A percentile compares a stretch with the other conserved stretches of the same genome.
phyloP scores from a whole-genome alignment of 164 flowering plant genomes.

The Tetracentron sinense region DNA sequence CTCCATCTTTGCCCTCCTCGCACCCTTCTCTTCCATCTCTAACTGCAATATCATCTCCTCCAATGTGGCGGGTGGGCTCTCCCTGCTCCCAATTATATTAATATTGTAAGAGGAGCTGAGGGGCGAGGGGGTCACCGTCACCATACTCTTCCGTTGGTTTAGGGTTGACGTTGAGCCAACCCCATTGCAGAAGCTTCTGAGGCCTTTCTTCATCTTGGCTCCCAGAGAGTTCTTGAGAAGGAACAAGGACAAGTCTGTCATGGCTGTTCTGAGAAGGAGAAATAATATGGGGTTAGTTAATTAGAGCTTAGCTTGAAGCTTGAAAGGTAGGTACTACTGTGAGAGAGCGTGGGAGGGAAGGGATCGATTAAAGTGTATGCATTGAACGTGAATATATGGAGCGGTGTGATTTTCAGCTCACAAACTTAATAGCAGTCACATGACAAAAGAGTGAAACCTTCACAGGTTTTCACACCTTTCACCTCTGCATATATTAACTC shows the following conservation, averaged over 20 bases:
- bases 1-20: constrained; percentile 33
- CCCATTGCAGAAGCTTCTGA: constrained; percentile 56
- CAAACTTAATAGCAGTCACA: constrained; percentile 1
- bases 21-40: constrained; percentile 65
- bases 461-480: not conserved
- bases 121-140: constrained; percentile 6
- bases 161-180: constrained; percentile 75
- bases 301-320: no score
- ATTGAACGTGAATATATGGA: not conserved
- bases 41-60: constrained; percentile 86
- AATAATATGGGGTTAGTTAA: no score
- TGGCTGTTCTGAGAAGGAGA: no score
- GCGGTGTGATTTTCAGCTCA: not conserved
- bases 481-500: no score
- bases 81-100: not conserved
- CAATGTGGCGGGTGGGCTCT: constrained; percentile 42
- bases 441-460: not conserved
- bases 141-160: constrained; percentile 52
- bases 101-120: constrained; percentile 15
- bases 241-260: constrained; percentile 64
- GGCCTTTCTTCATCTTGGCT: constrained; percentile 64
- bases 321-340: no score
- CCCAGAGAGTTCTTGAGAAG: constrained; percentile 63
- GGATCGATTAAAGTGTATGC: not conserved
- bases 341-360: not conserved